These are phyloP conservation scores for Dactylellina leptospora DNA, from an alignment of 2,329 filamentous ascomycete species.

Conservation along the genomic window DNA sequence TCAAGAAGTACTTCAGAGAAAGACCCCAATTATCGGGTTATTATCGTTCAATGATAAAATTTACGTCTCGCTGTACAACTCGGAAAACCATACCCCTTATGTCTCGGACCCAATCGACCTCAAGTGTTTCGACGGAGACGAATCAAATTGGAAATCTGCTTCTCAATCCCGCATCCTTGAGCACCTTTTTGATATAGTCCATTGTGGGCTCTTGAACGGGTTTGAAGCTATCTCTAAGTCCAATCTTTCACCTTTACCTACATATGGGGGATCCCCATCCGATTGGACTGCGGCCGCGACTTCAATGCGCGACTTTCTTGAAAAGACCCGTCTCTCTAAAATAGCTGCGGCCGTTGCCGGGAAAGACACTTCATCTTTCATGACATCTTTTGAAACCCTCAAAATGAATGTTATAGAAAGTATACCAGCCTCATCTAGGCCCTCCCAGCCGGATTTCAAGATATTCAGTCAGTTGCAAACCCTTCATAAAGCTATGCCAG, in stretches of 20 bases:
- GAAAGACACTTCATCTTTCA: too few relatives aligned
- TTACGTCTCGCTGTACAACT: slow-evolving; percentile 21
- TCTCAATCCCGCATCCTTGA: background rate
- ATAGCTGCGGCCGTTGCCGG: too few relatives aligned
- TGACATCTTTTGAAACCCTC: too few relatives aligned
- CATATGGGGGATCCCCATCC: too few relatives aligned
- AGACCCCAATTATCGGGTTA: slow-evolving; percentile 8
- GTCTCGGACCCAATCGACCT: slow-evolving; percentile 16
- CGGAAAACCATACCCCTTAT: slow-evolving; percentile 9
- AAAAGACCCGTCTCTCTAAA: background rate
- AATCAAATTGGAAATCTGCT: background rate
- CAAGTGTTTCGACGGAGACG: background rate
- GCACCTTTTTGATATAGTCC: background rate
- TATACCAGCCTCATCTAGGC: too few relatives aligned
- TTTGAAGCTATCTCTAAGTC: background rate
- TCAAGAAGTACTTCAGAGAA: slow-evolving; percentile 15
- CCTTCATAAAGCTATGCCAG: too few relatives aligned
- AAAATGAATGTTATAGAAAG: too few relatives aligned
- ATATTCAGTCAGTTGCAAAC: too few relatives aligned
- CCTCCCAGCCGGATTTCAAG: too few relatives aligned
- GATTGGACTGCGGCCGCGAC: too few relatives aligned
- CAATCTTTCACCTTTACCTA: too few relatives aligned
- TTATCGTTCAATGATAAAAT: slow-evolving; percentile 1
- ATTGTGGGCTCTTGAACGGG: background rate
- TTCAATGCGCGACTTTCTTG: background rate